Base-by-base conservation (phyloP, 73 alveolate species). In the Paramecium caudatum region DNA sequence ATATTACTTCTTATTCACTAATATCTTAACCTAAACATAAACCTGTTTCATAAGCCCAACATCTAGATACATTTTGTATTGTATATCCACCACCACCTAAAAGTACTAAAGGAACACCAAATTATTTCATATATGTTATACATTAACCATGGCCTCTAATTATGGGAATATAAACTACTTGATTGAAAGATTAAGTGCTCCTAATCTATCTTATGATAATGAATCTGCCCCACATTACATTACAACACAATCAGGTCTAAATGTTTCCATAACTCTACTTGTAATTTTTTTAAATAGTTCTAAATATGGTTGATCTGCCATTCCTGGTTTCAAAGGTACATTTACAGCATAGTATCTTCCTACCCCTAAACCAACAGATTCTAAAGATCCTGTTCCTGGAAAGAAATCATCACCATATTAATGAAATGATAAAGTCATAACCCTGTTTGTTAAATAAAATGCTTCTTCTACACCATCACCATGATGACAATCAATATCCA, bases 401-500 rank as follows among this genome's bases (percentile, higher is more conserved):
- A 96, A 98, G 94, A 96, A 98, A 92, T 98, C 99, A 13, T 63
- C 93, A 4, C 99, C 99, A 92, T 93, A 98, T 90, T 97, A 91
- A 94, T 98, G 99, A 90, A 98, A 95, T 16, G 98, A 94, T 13
- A 96, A 94, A 37, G 99, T 97, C 99, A 98, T 96, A 13, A 97
- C 99, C 86, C 99, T 90, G 90, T 98, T 95, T 6, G 99, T 94
- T 34, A 94, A 87, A 90, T 93, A 96, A 91, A 98, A 98, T 23
- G 99, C 99, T 90, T 97, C 99, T 91, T 98, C 99, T 34, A 98
- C 99, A 45, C 99, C 99, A 90, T 98, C 99, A 12, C 99, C 99
- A 90, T 98, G 99, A 74, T 98, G 99, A 16, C 97, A 98, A 90
- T 98, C 99, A 6, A 98, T 98, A 91, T 98, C 99, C 15, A 98